phyloP scores from a whole-genome alignment of 2,329 filamentous ascomycete species.

The Sporothrix globosa region DNA sequence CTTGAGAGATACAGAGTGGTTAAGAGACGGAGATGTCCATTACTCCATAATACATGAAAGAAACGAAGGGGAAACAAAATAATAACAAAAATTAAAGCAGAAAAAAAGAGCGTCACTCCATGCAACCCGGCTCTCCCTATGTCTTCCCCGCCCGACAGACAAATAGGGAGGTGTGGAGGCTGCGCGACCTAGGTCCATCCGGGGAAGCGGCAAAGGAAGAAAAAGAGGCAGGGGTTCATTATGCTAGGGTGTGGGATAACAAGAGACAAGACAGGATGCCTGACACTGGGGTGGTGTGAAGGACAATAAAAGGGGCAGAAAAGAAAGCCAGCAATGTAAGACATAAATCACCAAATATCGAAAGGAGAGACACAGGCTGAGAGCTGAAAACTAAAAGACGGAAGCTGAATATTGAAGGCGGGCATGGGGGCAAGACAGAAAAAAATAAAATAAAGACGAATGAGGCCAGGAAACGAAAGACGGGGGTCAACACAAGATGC shows the following conservation, averaged over 20 bases:
- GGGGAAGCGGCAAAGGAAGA: slow-evolving; percentile 1
- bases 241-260: neutral
- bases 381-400: neutral
- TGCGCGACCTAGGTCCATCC: neutral
- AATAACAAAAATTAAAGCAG: neutral
- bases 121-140: neutral
- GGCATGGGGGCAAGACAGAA: neutral
- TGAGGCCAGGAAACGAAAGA: neutral
- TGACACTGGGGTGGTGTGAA: neutral
- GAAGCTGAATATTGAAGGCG: neutral
- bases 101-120: neutral
- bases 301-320: neutral
- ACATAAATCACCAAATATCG: neutral
- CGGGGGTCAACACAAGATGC: neutral
- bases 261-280: neutral
- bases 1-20: too few relatives aligned
- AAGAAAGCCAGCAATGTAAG: neutral
- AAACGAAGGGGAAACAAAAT: neutral
- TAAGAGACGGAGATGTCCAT: neutral
- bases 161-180: neutral
- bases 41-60: too few relatives aligned
- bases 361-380: neutral
- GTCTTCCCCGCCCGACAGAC: slow-evolving; percentile 1
- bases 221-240: neutral
- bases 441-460: neutral